Percentiles rank a stretch among this genome's conserved stretches.
Evolutionary conservation across 768 basidiomycete species (phyloP).

Genomic region (Suillus decipiens): DNA sequence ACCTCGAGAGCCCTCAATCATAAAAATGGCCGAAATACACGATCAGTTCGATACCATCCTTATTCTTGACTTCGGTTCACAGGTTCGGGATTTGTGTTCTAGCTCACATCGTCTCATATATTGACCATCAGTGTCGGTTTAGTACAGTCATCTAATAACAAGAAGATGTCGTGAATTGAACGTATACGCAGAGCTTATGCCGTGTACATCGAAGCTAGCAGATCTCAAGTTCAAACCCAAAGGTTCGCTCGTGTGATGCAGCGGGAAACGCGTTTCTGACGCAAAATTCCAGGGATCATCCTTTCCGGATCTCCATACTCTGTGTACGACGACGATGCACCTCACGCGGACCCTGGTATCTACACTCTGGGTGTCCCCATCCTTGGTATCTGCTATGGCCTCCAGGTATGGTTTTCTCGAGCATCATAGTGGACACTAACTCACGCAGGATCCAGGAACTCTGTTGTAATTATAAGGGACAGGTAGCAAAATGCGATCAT

Average conservation of each 20-base stretch:
- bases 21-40: conserved; percentile 81
- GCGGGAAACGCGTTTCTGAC: conserved; percentile 1
- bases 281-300: conserved; percentile 69
- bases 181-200: conserved; percentile 96
- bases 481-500: conserved; percentile 86
- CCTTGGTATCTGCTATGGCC: conserved; percentile 95
- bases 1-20: not conserved
- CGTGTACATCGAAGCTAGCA: conserved; percentile 88
- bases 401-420: conserved; percentile 67
- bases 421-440: not conserved
- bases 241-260: conserved; percentile 49
- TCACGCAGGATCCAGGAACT: conserved; percentile 66
- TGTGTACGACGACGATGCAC: conserved; percentile 90
- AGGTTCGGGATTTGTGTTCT: conserved; percentile 50
- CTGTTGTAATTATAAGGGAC: conserved; percentile 83
- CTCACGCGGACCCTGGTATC: conserved; percentile 88
- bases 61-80: conserved; percentile 96
- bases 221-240: conserved; percentile 93
- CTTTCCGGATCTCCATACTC: conserved; percentile 98
- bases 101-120: not conserved
- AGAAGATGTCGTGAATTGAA: conserved; percentile 96
- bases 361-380: conserved; percentile 89
- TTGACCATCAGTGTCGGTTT: conserved; percentile 14
- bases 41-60: conserved; percentile 94
- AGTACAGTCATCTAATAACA: conserved; percentile 98